A percentile compares a stretch with the other conserved stretches of the same genome.
Evolutionary conservation across 2,329 filamentous ascomycete genomes (phyloP).

Genomic region (Ceratocystis albifundus): DNA sequence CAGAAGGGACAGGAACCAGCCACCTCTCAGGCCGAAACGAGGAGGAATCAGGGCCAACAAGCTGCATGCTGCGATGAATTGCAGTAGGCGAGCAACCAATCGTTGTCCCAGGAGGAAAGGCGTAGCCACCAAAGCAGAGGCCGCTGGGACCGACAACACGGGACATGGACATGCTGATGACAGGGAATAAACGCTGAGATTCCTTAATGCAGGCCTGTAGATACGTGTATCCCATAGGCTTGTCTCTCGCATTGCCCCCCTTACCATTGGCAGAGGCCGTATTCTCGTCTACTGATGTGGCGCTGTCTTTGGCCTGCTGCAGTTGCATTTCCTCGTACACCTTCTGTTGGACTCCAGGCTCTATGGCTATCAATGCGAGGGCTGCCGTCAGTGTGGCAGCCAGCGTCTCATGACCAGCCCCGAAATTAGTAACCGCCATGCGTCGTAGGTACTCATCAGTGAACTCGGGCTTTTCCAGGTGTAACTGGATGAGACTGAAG

Average conservation of each 20-base stretch:
- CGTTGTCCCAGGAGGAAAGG: constrained; percentile 36
- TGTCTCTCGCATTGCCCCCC: neutral
- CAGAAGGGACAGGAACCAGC: constrained; percentile 26
- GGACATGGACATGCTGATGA: constrained; percentile 42
- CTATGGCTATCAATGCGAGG: constrained; percentile 37
- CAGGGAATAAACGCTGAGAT: constrained; percentile 40
- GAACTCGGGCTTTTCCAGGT: constrained; percentile 37
- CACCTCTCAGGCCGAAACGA: constrained; percentile 39
- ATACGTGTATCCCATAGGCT: constrained; percentile 30
- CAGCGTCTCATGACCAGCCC: constrained; percentile 45
- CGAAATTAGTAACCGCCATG: constrained; percentile 45
- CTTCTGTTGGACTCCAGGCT: constrained; percentile 29
- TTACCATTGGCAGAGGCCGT: neutral
- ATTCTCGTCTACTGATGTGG: neutral
- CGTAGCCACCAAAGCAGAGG: constrained; percentile 32
- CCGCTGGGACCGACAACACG: constrained; percentile 35
- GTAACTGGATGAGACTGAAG: constrained; percentile 37
- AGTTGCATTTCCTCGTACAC: constrained; percentile 28
- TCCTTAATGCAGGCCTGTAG: constrained; percentile 38
- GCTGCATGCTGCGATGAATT: constrained; percentile 39
- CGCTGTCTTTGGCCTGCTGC: neutral
- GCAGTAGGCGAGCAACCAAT: constrained; percentile 42
- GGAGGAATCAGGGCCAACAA: constrained; percentile 39
- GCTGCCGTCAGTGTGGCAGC: constrained; percentile 41
- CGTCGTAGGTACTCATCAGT: constrained; percentile 39